phyloP scores from a whole-genome alignment of 306 rosid species.

The Rubus parviflorus region DNA sequence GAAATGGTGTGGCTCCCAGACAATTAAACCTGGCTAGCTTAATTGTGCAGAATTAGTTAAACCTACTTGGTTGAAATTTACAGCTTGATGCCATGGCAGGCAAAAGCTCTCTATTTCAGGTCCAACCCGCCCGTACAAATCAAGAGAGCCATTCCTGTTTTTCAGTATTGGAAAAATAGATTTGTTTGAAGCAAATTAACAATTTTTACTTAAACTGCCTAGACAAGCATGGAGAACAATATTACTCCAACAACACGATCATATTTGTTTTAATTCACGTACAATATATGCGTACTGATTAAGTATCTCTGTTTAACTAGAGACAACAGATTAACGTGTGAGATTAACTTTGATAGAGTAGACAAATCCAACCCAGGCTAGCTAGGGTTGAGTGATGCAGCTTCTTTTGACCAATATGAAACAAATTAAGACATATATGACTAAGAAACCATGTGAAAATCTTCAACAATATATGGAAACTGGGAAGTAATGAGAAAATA shows the following conservation, averaged over 20 bases:
- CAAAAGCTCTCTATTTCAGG: constrained; percentile 1
- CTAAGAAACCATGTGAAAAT: constrained; percentile 16
- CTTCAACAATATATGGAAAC: not conserved
- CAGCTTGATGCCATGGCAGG: constrained; percentile 5
- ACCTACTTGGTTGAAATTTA: not conserved
- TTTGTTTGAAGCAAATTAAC: not conserved
- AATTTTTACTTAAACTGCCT: constrained; percentile 24
- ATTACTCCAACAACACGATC: constrained; percentile 5
- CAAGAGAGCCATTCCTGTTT: not conserved
- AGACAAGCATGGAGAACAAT: constrained; percentile 14
- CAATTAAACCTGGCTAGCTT: not conserved
- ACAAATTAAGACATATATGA: not conserved
- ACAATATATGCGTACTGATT: not conserved
- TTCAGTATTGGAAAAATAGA: not conserved
- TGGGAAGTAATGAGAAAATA: not conserved
- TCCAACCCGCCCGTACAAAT: constrained; percentile 13
- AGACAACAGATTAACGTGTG: not conserved
- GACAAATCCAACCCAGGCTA: not conserved
- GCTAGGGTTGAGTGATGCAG: not conserved
- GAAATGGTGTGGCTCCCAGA: not conserved
- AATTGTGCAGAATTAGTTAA: not conserved
- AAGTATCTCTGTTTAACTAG: not conserved
- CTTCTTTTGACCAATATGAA: constrained; percentile 19
- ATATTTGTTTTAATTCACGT: not conserved
- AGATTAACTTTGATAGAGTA: not conserved